These are phyloP conservation scores for Stentor coeruleus DNA, from an alignment of 73 alveolate genomes.

Conservation along the genomic window DNA sequence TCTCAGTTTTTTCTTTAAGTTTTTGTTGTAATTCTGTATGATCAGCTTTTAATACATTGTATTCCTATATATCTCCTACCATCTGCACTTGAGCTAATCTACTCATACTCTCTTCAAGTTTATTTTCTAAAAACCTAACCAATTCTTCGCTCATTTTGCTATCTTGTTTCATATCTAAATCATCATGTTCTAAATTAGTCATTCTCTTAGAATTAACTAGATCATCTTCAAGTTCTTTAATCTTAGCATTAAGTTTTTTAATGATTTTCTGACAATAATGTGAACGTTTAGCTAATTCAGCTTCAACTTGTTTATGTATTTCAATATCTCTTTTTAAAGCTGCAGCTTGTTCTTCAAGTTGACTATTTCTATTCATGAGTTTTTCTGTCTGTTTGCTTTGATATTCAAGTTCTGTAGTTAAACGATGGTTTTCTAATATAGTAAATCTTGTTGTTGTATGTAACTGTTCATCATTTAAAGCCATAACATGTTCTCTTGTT, in stretches of 20 bases:
- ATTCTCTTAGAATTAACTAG: too few species aligned
- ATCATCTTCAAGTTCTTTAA: slow-evolving; percentile 71
- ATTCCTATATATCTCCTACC: too few species aligned
- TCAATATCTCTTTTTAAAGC: slow-evolving; percentile 92
- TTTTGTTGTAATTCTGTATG: too few species aligned
- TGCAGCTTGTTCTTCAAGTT: slow-evolving; percentile 75
- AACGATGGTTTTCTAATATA: slow-evolving; percentile 90
- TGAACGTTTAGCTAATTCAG: slow-evolving; percentile 89
- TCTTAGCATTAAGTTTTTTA: slow-evolving; percentile 57
- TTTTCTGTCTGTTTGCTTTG: slow-evolving; percentile 92
- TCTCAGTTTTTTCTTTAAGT: too few species aligned
- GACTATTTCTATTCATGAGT: slow-evolving; percentile 81
- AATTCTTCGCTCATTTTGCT: too few species aligned
- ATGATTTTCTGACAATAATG: slow-evolving; percentile 81
- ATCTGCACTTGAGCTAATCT: too few species aligned
- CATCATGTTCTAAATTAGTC: too few species aligned
- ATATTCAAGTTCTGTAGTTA: slow-evolving; percentile 94
- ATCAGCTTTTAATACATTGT: too few species aligned
- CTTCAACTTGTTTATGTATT: slow-evolving; percentile 95
- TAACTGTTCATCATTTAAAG: slow-evolving; percentile 73
- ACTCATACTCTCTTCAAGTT: too few species aligned
- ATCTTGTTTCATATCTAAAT: too few species aligned
- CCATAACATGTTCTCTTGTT: slow-evolving; percentile 66
- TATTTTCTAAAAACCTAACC: too few species aligned
- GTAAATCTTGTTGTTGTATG: slow-evolving; percentile 93